A percentile compares a stretch with the other conserved stretches of the same genome.
Evolutionary conservation across 2,329 filamentous ascomycete species (phyloP).

Genomic region (Calonectria henricotiae): DNA sequence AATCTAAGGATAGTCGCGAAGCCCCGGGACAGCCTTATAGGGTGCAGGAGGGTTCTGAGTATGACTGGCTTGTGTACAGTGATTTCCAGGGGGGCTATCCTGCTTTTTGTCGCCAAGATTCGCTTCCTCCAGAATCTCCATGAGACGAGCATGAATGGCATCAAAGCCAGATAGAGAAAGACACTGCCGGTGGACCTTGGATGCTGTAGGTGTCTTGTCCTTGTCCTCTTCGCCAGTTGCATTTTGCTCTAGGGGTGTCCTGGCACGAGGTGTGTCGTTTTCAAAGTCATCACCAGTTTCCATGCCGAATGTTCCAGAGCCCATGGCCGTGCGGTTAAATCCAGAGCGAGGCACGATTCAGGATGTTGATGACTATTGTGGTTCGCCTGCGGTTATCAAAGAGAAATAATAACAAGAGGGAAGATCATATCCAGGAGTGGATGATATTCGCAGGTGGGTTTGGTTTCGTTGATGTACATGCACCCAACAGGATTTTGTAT

Average conservation of each 20-base stretch:
- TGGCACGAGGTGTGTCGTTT: slow-evolving; percentile 19
- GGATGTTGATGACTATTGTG: background rate
- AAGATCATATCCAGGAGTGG: background rate
- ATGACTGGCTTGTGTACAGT: background rate
- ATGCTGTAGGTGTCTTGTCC: background rate
- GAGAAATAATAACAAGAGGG: background rate
- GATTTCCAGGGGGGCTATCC: background rate
- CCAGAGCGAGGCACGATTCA: slow-evolving; percentile 17
- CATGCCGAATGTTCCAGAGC: background rate
- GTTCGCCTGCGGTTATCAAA: too few species aligned
- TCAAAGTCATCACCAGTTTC: background rate
- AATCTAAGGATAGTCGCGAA: background rate
- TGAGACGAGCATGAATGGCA: background rate
- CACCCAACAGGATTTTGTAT: background rate
- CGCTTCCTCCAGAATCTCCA: slow-evolving; percentile 1
- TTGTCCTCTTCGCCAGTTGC: background rate
- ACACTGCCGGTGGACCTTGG: background rate
- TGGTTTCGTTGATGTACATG: background rate
- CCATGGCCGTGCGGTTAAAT: background rate
- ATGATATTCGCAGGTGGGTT: background rate
- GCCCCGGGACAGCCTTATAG: background rate
- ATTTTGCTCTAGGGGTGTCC: background rate
- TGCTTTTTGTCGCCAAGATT: background rate
- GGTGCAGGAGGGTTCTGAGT: background rate
- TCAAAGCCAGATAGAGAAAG: background rate